phyloP scores from a whole-genome alignment of 805 yeast genomes.

The Torulaspora franciscae region DNA sequence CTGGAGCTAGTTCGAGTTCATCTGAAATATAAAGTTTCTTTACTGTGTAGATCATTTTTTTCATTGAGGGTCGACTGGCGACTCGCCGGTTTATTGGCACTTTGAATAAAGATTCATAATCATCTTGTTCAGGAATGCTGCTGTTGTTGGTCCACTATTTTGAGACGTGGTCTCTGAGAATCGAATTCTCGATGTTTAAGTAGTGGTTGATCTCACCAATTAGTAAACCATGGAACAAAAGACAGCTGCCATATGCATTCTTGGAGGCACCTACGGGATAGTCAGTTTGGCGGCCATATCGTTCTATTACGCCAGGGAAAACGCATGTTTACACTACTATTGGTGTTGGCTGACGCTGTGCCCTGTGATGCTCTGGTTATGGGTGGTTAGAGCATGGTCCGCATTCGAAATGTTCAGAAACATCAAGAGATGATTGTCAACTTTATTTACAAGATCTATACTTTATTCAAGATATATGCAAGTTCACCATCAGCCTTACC shows the following conservation, averaged over 20 bases:
- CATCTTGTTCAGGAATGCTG: too few relatives aligned
- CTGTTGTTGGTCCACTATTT: too few relatives aligned
- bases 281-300: slow-evolving; percentile 11
- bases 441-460: slow-evolving; percentile 8
- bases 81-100: too few relatives aligned
- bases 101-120: too few relatives aligned
- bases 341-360: slow-evolving; percentile 29
- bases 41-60: background rate
- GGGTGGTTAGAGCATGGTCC: slow-evolving; percentile 35
- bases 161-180: too few relatives aligned
- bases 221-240: slow-evolving; percentile 17
- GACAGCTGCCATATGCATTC: slow-evolving; percentile 15
- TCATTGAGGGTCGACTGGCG: too few relatives aligned
- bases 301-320: slow-evolving; percentile 14
- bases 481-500: background rate
- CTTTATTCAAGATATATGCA: slow-evolving; percentile 10
- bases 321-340: slow-evolving; percentile 20
- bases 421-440: slow-evolving; percentile 19
- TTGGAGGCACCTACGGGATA: slow-evolving; percentile 21
- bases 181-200: background rate
- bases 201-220: background rate
- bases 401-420: slow-evolving; percentile 33
- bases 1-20: background rate
- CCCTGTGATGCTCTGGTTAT: slow-evolving; percentile 33
- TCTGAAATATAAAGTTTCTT: background rate